Conservation (phyloP, 31 red algal species). For the Endocladia muricata region DNA sequence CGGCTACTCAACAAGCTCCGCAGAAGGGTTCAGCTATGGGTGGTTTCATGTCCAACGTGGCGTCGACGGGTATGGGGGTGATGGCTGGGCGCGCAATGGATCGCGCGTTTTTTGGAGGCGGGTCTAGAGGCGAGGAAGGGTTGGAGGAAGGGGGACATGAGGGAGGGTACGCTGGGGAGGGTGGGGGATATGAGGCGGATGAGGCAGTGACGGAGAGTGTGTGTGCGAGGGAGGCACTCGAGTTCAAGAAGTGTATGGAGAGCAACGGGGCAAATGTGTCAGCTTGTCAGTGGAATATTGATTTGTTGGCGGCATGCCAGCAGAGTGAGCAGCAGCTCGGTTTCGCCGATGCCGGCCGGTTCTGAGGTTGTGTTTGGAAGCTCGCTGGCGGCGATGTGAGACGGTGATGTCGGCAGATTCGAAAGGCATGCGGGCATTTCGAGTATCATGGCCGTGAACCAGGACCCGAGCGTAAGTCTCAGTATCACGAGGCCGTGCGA, state of each 20-base stretch:
- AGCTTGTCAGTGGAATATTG: slow-evolving; percentile 68
- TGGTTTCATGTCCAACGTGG: slow-evolving; percentile 80
- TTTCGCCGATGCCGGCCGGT: slow-evolving; percentile 45
- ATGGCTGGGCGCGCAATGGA: slow-evolving; percentile 64
- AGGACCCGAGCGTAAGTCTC: too few relatives aligned
- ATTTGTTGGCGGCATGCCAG: slow-evolving; percentile 51
- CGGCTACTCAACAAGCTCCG: slow-evolving; percentile 22
- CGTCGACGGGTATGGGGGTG: slow-evolving; percentile 63
- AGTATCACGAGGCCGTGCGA: too few relatives aligned
- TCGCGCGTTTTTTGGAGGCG: slow-evolving; percentile 66
- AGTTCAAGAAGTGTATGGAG: slow-evolving; percentile 79
- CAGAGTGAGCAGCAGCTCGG: slow-evolving; percentile 48
- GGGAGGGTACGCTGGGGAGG: background rate
- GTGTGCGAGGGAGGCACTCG: slow-evolving; percentile 41
- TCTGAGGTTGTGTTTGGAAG: background rate
- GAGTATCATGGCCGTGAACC: too few relatives aligned
- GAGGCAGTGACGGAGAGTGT: slow-evolving; percentile 34
- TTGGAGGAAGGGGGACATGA: background rate
- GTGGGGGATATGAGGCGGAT: background rate
- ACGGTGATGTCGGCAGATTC: too few relatives aligned
- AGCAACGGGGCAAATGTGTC: slow-evolving; percentile 19
- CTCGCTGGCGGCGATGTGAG: too few relatives aligned
- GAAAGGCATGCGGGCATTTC: too few relatives aligned
- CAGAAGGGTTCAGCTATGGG: slow-evolving; percentile 59
- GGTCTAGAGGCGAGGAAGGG: slow-evolving; percentile 20